phyloP scores from a whole-genome alignment of 2,329 filamentous ascomycete species.

The Lachnellula subtilissima region DNA sequence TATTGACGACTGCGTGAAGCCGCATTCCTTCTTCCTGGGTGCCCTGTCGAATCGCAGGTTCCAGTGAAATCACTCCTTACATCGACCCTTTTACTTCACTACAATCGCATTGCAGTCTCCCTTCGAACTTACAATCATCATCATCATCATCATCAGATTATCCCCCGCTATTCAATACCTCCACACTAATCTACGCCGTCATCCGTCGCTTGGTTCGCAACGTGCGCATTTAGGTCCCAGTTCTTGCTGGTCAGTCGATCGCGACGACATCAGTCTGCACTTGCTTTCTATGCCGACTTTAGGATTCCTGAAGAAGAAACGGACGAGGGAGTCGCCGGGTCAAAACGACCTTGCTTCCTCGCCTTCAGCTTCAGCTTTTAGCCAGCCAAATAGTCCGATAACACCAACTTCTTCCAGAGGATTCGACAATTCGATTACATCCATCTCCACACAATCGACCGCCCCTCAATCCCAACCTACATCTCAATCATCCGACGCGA shows the following conservation, averaged over 20 bases:
- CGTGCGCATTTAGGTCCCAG: slow-evolving; percentile 7
- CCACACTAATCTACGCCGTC: slow-evolving; percentile 6
- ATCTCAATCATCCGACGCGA: slow-evolving; percentile 24
- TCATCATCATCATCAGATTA: not conserved
- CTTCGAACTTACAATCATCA: not conserved
- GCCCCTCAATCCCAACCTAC: slow-evolving; percentile 26
- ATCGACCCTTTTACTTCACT: too few relatives aligned
- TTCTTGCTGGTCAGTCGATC: slow-evolving; percentile 23
- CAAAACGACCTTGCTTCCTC: slow-evolving; percentile 64
- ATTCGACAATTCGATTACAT: slow-evolving; percentile 38
- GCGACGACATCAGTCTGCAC: slow-evolving; percentile 23
- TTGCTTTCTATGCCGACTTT: slow-evolving; percentile 74
- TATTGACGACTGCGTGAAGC: slow-evolving; percentile 19
- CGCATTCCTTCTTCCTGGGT: slow-evolving; percentile 16
- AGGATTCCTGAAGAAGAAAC: slow-evolving; percentile 97
- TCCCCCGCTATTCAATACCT: slow-evolving; percentile 7
- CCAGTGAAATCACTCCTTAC: not conserved
- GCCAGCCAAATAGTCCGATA: slow-evolving; percentile 59
- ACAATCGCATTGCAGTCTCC: not conserved
- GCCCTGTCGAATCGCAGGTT: slow-evolving; percentile 8
- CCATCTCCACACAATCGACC: slow-evolving; percentile 35
- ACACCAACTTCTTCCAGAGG: slow-evolving; percentile 53
- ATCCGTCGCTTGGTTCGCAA: slow-evolving; percentile 26
- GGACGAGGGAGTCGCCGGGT: slow-evolving; percentile 81
- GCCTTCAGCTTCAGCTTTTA: slow-evolving; percentile 60